Evolutionary conservation across 495 filamentous ascomycete genomes (phyloP), one percentile per base, ranked within the genome.

Genomic region (Xylona heveae): DNA sequence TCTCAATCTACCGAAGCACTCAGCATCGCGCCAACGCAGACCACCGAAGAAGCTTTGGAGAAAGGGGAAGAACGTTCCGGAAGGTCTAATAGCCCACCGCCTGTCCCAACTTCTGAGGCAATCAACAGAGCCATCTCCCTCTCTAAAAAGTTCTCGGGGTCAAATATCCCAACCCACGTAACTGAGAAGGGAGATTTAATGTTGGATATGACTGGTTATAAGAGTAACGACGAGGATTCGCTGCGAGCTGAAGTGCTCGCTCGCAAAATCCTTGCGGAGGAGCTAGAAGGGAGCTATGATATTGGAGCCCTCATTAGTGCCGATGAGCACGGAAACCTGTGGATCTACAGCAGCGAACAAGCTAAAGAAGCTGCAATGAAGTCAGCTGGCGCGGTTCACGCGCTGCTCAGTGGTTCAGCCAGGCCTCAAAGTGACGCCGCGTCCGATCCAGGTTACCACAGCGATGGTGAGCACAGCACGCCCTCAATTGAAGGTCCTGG

Each of bases 291-390:
- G 10, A 77, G 80, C 42, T 92, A 94, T 48, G 90, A 99, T 47
- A 85, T 99, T 43, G 85, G 85, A 19, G 74, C 88, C 17, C 61
- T 99, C 5, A 92, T 99, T 47, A 85, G 81, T 5, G 81, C 81
- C 16, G 88, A 99, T 45, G 82, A 90, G 43, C 71, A 84, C 29
- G 88, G 88, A 4, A 95, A 99, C 45, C 58, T 99, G 6, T 95
- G 88, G 90, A 95, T 95, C 34, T 99, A 95, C 53, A 88, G 79
- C 49, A 93, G 82, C 40, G 82, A 93, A 47, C 90, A 94, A 43
- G 82, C 90, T 16, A 95, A 94, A 44, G 78, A 83, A 44, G 59
- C 65, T 3, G 76, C 75, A 6, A 53, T 57, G 14, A 61, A 61
- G 16, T 12, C 7, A 4, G 13, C 15, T 10, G 31, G 13, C 20